These are phyloP conservation scores for Trametes pubescens DNA, from an alignment of 1,284 basidiomycete species.

Conservation along the genomic window DNA sequence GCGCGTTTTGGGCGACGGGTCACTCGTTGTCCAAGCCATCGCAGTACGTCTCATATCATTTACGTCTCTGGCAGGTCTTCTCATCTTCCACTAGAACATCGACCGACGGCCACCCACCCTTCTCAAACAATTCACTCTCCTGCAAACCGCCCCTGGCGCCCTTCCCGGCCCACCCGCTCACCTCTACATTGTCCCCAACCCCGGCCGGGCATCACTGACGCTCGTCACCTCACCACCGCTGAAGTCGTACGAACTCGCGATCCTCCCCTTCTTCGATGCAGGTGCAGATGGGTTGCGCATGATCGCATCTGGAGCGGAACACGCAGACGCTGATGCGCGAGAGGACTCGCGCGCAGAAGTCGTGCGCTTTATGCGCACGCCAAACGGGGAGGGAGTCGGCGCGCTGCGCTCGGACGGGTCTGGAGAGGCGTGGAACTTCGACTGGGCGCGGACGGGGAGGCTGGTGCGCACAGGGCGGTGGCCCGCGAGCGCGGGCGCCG, in stretches of 20 bases:
- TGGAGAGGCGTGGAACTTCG: slow-evolving; percentile 70
- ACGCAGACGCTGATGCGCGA: slow-evolving; percentile 45
- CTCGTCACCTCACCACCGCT: slow-evolving; percentile 70
- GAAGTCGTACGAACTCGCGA: slow-evolving; percentile 61
- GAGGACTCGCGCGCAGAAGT: slow-evolving; percentile 57
- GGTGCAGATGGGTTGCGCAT: slow-evolving; percentile 58
- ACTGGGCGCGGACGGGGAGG: slow-evolving; percentile 42
- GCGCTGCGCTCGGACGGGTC: slow-evolving; percentile 61
- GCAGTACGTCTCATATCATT: slow-evolving; percentile 58
- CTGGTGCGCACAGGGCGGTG: slow-evolving; percentile 56
- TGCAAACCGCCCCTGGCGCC: slow-evolving; percentile 62
- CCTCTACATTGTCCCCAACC: slow-evolving; percentile 62
- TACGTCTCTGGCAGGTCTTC: background rate
- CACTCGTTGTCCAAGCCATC: slow-evolving; percentile 75
- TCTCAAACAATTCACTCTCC: slow-evolving; percentile 77
- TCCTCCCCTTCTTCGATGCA: slow-evolving; percentile 67
- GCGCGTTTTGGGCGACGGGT: slow-evolving; percentile 76
- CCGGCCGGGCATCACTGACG: slow-evolving; percentile 53
- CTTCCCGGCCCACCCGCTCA: slow-evolving; percentile 50
- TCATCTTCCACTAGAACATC: slow-evolving; percentile 65
- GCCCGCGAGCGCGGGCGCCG: slow-evolving; percentile 38
- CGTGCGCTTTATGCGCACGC: slow-evolving; percentile 72
- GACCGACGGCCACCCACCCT: slow-evolving; percentile 90
- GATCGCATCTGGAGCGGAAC: slow-evolving; percentile 42
- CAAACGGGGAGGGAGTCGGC: slow-evolving; percentile 77